These are phyloP conservation scores for Wolfiporia cocos DNA, from an alignment of 1,284 basidiomycete species.

Conservation along the genomic window DNA sequence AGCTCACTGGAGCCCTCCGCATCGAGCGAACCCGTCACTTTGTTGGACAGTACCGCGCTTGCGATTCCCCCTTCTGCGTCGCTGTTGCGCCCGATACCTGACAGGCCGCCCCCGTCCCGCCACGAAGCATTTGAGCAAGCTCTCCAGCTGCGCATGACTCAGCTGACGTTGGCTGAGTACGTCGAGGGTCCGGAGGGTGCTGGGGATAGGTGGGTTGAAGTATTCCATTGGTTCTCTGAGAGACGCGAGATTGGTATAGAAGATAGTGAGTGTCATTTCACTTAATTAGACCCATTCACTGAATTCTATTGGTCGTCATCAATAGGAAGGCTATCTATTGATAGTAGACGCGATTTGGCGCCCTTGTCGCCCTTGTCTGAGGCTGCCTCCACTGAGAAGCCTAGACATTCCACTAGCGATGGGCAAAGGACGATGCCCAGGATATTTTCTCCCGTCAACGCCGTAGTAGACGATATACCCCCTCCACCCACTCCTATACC, in stretches of 20 bases:
- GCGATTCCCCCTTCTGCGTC: slow-evolving; percentile 40
- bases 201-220: slow-evolving; percentile 76
- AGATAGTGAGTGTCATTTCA: slow-evolving; percentile 27
- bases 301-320: neutral
- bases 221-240: slow-evolving; percentile 82
- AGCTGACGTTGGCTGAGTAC: slow-evolving; percentile 79
- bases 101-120: slow-evolving; percentile 45
- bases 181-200: slow-evolving; percentile 86
- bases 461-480: slow-evolving; percentile 10
- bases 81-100: slow-evolving; percentile 48
- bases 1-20: neutral
- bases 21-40: slow-evolving; percentile 4
- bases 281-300: too few relatives aligned
- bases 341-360: slow-evolving; percentile 20
- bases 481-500: slow-evolving; percentile 15
- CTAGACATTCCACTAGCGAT: too few relatives aligned
- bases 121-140: slow-evolving; percentile 74
- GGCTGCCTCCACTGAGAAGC: slow-evolving; percentile 17
- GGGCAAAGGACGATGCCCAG: too few relatives aligned
- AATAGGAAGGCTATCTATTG: slow-evolving; percentile 25
- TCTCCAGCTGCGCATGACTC: slow-evolving; percentile 84
- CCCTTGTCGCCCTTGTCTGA: slow-evolving; percentile 15
- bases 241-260: slow-evolving; percentile 37
- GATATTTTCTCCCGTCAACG: slow-evolving; percentile 10
- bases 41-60: slow-evolving; percentile 32